phyloP scores from a whole-genome alignment of 2,329 filamentous ascomycete genomes.

The Aureobasidium sp. region DNA sequence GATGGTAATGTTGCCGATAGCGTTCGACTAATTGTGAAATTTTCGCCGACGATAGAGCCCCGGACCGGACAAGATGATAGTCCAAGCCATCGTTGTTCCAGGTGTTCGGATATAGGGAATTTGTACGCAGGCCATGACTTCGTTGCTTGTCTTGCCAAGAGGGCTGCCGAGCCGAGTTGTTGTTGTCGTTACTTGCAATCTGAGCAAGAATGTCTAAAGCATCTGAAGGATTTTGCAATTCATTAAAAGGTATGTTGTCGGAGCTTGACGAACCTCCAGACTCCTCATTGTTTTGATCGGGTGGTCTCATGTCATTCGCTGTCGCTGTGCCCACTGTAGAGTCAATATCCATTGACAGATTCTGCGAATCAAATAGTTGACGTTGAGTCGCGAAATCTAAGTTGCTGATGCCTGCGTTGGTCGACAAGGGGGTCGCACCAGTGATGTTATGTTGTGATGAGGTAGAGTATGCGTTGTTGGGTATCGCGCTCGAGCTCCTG shows the following conservation, averaged over 20 bases:
- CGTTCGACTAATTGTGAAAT: conserved; percentile 49
- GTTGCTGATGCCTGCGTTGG: conserved; percentile 1
- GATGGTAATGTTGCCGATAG: conserved; percentile 60
- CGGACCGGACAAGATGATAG: conserved; percentile 39
- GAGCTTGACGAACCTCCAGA: conserved; percentile 22
- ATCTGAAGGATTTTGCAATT: conserved; percentile 44
- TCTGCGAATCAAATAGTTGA: conserved; percentile 1
- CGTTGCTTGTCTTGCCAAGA: conserved; percentile 11
- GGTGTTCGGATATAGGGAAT: background rate
- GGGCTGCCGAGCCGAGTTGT: conserved; percentile 21
- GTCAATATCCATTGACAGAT: conserved; percentile 25
- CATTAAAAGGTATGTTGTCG: conserved; percentile 32
- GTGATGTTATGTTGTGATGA: conserved; percentile 13
- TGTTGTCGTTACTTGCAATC: conserved; percentile 34
- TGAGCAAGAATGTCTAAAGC: conserved; percentile 43
- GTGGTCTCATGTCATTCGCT: conserved; percentile 17
- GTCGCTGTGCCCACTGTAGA: conserved; percentile 18
- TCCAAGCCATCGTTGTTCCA: conserved; percentile 26
- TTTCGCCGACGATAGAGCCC: conserved; percentile 37
- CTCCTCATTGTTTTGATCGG: background rate
- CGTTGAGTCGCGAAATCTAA: conserved; percentile 6
- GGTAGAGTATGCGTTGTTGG: conserved; percentile 15
- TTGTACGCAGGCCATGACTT: background rate
- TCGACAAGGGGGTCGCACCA: background rate
- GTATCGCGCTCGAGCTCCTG: conserved; percentile 22